phyloP scores from a whole-genome alignment of 441 rosid species.

The Breynia disticha region DNA sequence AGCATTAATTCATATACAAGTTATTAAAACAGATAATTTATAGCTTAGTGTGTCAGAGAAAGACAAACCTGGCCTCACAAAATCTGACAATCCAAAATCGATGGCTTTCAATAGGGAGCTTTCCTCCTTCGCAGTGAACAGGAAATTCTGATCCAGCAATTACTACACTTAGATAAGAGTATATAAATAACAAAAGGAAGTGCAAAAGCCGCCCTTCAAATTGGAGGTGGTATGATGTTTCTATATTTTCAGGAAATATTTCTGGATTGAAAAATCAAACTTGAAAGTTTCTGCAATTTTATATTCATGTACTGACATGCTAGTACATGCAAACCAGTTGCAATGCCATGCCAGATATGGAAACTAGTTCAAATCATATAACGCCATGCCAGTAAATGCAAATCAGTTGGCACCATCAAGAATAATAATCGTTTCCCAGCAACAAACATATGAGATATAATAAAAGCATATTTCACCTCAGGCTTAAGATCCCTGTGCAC shows the following conservation, averaged over 20 bases:
- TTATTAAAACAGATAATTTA: neutral
- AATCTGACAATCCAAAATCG: slow-evolving; percentile 96
- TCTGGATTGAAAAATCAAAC: no score
- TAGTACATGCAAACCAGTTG: no score
- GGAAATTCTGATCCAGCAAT: slow-evolving; percentile 72
- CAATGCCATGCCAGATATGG: no score
- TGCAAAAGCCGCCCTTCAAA: neutral
- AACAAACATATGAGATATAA: neutral
- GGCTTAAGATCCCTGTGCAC: slow-evolving; percentile 98
- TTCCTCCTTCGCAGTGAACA: slow-evolving; percentile 73
- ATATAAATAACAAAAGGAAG: slow-evolving; percentile 9
- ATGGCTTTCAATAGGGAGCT: slow-evolving; percentile 76
- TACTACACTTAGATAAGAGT: slow-evolving; percentile 25
- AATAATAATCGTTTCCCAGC: no score
- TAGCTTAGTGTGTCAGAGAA: neutral
- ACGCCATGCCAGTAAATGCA: neutral
- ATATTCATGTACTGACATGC: no score
- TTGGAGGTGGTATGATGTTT: no score
- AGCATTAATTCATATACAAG: slow-evolving; percentile 5
- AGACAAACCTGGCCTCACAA: slow-evolving; percentile 78
- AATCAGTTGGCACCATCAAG: no score
- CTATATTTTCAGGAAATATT: no score
- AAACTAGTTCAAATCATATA: neutral
- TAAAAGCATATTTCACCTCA: slow-evolving; percentile 47
- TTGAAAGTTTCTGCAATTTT: no score